Base-by-base conservation (phyloP, 2,329 filamentous ascomycete species). In the Diaporthe amygdali region DNA sequence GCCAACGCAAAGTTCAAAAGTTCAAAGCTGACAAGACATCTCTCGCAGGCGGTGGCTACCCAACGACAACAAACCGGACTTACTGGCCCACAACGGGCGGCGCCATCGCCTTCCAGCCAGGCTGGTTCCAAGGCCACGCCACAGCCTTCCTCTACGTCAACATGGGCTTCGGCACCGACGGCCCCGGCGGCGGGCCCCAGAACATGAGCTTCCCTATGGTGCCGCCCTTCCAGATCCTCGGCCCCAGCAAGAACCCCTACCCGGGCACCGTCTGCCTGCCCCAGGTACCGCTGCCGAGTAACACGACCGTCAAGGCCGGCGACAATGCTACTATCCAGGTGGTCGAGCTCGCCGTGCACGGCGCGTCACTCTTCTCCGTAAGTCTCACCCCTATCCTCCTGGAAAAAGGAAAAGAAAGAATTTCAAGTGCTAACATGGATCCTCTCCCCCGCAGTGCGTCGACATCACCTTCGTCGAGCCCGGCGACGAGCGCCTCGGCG, bases 141-240 rank as follows among this genome's bases (percentile, higher is more conserved):
- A 92, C 90, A 7, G 96, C 95, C 22, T 89, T 94, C 76, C 88
- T 97, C 79, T 97, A 97, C 84, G 86, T 98, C 83, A 98, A 98
- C 84, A 87, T 98, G 69, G 96, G 96, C 75, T 90, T 95, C 75
- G 94, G 94, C 74, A 94, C 88, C 41, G 86, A 88, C 12, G 90
- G 88, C 0, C 90, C 90, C 20, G 86, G 88, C 72, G 78, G 81
- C 71, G 90, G 93, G 9, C 96, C 96, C 0, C 81, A 83, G 8
- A 98, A 98, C 86, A 97, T 97, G 92, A 97, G 94, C 74, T 90
- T 93, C 80, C 86, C 90, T 27, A 96, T 98, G 89, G 83, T 96
- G 1, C 85, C 91, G 17, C 90, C 93, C 34, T 96, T 98, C 82
- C 91, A 96, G 80, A 91, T 98, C 78, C 85, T 91, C 34, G 96